Evolutionary conservation across 495 filamentous ascomycete species (phyloP).

Genomic region (Apodospora peruviana): DNA sequence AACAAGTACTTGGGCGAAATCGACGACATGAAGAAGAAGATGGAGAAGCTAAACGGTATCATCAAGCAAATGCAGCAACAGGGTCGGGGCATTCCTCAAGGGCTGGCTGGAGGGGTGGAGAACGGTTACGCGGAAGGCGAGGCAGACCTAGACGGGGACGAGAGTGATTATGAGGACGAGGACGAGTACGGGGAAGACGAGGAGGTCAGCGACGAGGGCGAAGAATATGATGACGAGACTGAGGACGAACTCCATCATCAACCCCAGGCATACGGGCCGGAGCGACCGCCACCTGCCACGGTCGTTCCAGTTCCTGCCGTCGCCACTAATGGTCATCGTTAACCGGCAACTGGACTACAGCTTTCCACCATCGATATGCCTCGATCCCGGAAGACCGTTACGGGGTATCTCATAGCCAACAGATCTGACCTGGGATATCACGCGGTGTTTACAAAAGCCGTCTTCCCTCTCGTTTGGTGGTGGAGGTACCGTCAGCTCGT

Average conservation of each 20-base stretch:
- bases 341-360: no score
- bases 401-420: no score
- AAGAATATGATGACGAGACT: conserved; percentile 62
- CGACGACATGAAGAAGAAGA: conserved; percentile 78
- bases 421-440: no score
- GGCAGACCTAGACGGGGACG: conserved; percentile 57
- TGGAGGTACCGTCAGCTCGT: no score
- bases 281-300: conserved; percentile 52
- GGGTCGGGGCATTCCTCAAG: conserved; percentile 63
- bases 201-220: conserved; percentile 47
- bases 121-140: conserved; percentile 40
- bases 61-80: conserved; percentile 93
- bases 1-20: conserved; percentile 75
- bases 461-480: no score
- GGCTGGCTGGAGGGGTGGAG: conserved; percentile 51
- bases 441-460: no score
- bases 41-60: conserved; percentile 85
- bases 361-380: no score
- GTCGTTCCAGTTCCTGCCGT: conserved; percentile 28
- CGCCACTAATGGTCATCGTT: conserved; percentile 22
- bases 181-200: conserved; percentile 47
- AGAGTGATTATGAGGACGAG: conserved; percentile 71
- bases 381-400: no score
- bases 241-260: conserved; percentile 51
- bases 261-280: conserved; percentile 43